Evolutionary conservation across 805 yeast genomes (phyloP).

Genomic region (Zygosaccharomyces kombuchaensis): DNA sequence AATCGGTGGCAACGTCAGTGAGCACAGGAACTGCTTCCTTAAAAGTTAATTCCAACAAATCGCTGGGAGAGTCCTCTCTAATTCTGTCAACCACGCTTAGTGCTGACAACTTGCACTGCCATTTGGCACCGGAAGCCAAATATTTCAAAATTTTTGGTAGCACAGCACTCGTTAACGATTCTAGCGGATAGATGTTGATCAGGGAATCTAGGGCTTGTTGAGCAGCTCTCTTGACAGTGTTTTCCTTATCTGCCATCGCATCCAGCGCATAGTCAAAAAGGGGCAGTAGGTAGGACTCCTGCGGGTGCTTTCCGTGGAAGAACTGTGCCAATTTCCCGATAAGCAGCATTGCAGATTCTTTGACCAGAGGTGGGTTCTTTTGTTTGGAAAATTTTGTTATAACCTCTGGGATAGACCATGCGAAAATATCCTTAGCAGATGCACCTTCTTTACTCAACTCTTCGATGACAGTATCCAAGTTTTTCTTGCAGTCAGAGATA

Average conservation of each 20-base stretch:
- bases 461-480: conserved; percentile 42
- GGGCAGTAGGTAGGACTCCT: conserved; percentile 67
- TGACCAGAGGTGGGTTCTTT: conserved; percentile 65
- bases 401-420: conserved; percentile 64
- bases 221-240: conserved; percentile 81
- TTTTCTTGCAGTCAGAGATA: conserved; percentile 36
- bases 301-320: conserved; percentile 64
- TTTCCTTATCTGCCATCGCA: conserved; percentile 80
- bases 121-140: conserved; percentile 77
- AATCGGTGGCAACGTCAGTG: conserved; percentile 88
- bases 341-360: conserved; percentile 72
- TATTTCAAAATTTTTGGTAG: conserved; percentile 58
- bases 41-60: conserved; percentile 77
- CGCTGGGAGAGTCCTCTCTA: conserved; percentile 76
- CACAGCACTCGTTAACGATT: conserved; percentile 70
- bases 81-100: conserved; percentile 68
- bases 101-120: conserved; percentile 86
- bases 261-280: conserved; percentile 65
- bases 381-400: conserved; percentile 63
- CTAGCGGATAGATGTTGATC: conserved; percentile 65
- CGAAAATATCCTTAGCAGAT: conserved; percentile 42
- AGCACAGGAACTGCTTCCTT: conserved; percentile 75
- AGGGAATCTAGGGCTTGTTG: conserved; percentile 69
- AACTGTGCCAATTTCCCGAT: conserved; percentile 54
- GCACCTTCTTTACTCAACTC: conserved; percentile 37